Base-by-base conservation (phyloP, 1,284 basidiomycete species). In the Phellopilus nigrolimitatus region DNA sequence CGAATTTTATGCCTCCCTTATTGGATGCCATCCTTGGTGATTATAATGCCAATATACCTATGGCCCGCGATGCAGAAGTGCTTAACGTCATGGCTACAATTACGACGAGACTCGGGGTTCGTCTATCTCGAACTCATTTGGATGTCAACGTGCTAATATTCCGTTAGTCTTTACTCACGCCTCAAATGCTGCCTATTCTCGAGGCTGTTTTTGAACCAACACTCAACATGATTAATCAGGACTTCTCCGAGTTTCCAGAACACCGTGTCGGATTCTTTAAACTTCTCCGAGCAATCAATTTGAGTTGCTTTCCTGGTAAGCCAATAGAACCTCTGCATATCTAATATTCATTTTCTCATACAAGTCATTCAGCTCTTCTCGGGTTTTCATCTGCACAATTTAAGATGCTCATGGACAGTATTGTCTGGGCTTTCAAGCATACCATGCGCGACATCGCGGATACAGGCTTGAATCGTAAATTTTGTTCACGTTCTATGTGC, bases 351-450 rank as follows among this genome's bases (percentile, higher is more conserved):
- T 48, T 45, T 34, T 46, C n/a, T 47, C 39, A n/a, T 36, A 24
- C 50, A 28, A 4, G 27, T 15, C 25, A 47, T 52, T 47, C 56
- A 91, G 92, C 93, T 4, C 73, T 99, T 34, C 78, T 98, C 54
- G 83, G 82, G 34, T 79, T 98, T 51, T 89, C 91, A 12, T 88
- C 93, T n/a, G 69, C 79, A 46, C 91, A 97, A 71, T 99, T 99
- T 80, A 98, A 97, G 73, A 73, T 99, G 56, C 90, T 97, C 68
- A 97, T 98, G 83, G 97, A 99, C 69, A 95, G 93, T 59, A 90
- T 98, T 59, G 90, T 97, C 49, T 99, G 97, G 97, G 95, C 94
- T 12, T 97, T 99, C 76, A 99, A 99, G 72, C 97, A 99, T 73
- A 97, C 94, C 13, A 97, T 97, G 92, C 84, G 97, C 50, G 97